These are phyloP conservation scores for Colletotrichum aenigma DNA, from an alignment of 2,329 filamentous ascomycete genomes.

Conservation along the genomic window DNA sequence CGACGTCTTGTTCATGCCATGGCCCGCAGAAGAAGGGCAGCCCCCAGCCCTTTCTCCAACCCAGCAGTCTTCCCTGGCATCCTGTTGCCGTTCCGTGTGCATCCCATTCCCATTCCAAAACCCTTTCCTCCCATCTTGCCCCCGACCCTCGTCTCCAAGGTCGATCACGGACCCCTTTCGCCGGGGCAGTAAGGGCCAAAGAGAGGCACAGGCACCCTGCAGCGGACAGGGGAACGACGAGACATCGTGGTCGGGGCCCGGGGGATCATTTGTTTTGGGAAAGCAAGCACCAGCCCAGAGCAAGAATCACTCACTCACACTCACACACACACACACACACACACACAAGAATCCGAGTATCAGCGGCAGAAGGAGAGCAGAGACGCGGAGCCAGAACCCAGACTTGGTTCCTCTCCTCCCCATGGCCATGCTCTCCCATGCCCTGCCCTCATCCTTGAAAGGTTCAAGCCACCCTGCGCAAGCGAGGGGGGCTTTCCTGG, in stretches of 20 bases:
- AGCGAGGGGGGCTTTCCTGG: conserved; percentile 22
- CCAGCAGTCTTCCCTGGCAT: conserved; percentile 1
- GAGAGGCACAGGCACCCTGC: conserved; percentile 14
- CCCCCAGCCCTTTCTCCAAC: not conserved
- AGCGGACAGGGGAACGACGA: conserved; percentile 10
- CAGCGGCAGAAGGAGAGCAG: not conserved
- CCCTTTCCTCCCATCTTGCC: conserved; percentile 4
- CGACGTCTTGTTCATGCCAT: conserved; percentile 17
- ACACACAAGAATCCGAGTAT: not conserved
- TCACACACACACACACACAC: not conserved
- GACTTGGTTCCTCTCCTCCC: not conserved
- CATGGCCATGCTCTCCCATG: not conserved
- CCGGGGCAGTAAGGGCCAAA: conserved; percentile 4
- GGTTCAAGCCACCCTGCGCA: conserved; percentile 21
- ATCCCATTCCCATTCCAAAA: conserved; percentile 9
- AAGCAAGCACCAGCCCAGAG: conserved; percentile 3
- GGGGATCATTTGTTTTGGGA: conserved; percentile 16
- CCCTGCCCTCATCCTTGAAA: conserved; percentile 5
- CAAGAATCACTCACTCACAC: not conserved
- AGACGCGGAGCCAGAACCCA: not conserved
- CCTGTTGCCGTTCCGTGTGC: conserved; percentile 16
- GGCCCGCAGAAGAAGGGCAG: not conserved
- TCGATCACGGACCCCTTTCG: conserved; percentile 23
- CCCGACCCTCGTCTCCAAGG: conserved; percentile 11
- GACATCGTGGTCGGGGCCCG: conserved; percentile 11